These are phyloP conservation scores for Tricholomella constricta DNA, from an alignment of 768 basidiomycete genomes.

Conservation along the genomic window DNA sequence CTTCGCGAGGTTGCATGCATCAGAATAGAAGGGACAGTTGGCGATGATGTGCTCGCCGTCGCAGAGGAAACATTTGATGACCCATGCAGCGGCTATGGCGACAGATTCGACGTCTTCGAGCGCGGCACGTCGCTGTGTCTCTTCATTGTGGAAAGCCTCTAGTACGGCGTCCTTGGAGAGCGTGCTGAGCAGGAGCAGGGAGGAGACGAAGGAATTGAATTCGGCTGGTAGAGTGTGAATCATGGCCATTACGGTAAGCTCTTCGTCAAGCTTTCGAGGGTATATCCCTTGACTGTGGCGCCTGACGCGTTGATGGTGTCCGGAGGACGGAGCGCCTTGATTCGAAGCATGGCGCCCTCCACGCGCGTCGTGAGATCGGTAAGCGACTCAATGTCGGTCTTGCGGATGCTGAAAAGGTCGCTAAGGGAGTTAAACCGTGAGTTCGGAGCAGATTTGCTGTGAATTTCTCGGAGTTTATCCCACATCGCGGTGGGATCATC, in stretches of 20 bases:
- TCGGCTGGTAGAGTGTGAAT: slow-evolving; percentile 1
- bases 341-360: background rate
- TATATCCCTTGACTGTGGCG: background rate
- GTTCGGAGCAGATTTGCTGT: slow-evolving; percentile 2
- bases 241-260: slow-evolving; percentile 8
- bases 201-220: background rate
- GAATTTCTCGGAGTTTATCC: background rate
- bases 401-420: background rate
- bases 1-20: background rate
- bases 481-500: no score
- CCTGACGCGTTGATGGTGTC: background rate
- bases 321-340: no score
- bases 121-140: background rate
- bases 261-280: slow-evolving; percentile 3
- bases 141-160: background rate
- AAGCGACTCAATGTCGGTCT: background rate
- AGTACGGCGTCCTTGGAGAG: background rate
- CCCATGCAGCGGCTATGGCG: background rate
- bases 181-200: background rate
- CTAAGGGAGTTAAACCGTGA: background rate
- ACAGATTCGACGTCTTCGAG: background rate
- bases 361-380: background rate
- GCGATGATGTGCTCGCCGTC: background rate
- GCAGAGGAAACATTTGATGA: background rate
- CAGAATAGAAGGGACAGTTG: background rate